A percentile compares a stretch with the other conserved stretches of the same genome.
These are phyloP conservation scores for Hemileccinum rubropunctum DNA, from an alignment of 768 basidiomycete species.

Conservation along the genomic window DNA sequence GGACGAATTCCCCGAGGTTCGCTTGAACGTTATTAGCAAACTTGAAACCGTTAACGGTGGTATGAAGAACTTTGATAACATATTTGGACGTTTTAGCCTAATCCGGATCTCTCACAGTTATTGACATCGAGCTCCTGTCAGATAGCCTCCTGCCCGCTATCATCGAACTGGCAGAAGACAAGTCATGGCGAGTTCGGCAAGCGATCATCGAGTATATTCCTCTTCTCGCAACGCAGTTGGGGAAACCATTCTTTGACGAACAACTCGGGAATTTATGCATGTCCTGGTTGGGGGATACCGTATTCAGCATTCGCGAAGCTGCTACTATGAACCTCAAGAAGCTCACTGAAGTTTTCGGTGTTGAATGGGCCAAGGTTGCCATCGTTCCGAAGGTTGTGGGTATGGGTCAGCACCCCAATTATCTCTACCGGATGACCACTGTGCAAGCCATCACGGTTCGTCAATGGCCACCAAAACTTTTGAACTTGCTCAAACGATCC, in stretches of 20 bases:
- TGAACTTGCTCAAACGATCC: constrained; percentile 6
- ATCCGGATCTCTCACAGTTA: constrained; percentile 54
- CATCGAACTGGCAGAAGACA: constrained; percentile 97
- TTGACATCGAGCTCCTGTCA: constrained; percentile 92
- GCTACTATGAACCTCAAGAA: constrained; percentile 96
- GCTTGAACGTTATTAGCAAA: constrained; percentile 97
- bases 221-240: constrained; percentile 96
- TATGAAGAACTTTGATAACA: constrained; percentile 35
- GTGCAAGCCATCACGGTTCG: constrained; percentile 96
- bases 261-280: constrained; percentile 96
- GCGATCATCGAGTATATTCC: constrained; percentile 99
- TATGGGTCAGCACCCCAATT: constrained; percentile 97
- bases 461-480: constrained; percentile 1
- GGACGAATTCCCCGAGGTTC: constrained; percentile 98
- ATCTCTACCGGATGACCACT: constrained; percentile 97
- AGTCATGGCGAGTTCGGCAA: constrained; percentile 99
- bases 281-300: constrained; percentile 98
- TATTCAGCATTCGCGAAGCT: constrained; percentile 98
- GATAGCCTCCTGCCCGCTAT: constrained; percentile 97
- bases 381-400: constrained; percentile 97
- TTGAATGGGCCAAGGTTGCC: constrained; percentile 91
- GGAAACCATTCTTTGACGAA: constrained; percentile 96
- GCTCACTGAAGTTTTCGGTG: constrained; percentile 96
- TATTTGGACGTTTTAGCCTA: constrained; percentile 5
- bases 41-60: constrained; percentile 93